A percentile compares a stretch with the other conserved stretches of the same genome.
These are phyloP conservation scores for Isochrysis galbana DNA, from an alignment of 78 protist species.

Conservation along the genomic window DNA sequence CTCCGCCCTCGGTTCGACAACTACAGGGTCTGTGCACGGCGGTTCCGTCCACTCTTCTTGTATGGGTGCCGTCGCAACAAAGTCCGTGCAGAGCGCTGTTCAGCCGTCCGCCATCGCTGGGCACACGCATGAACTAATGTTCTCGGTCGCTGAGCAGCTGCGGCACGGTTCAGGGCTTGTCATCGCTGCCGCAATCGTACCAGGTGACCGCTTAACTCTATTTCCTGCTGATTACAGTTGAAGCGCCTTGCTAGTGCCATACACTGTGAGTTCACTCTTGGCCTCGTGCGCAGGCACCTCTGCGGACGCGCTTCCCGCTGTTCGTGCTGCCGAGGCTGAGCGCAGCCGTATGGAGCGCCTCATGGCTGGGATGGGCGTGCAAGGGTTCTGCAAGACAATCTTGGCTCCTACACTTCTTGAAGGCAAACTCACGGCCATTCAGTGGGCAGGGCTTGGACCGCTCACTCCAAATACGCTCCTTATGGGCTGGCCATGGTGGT, in stretches of 20 bases:
- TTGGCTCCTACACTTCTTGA: neutral
- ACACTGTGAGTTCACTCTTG: no score
- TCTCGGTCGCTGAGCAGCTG: neutral
- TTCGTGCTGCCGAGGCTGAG: neutral
- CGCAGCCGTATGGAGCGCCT: neutral
- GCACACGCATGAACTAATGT: neutral
- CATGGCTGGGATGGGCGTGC: neutral
- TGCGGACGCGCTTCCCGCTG: neutral
- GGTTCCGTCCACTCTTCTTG: no score
- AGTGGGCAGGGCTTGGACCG: constrained; percentile 31
- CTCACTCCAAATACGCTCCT: constrained; percentile 11
- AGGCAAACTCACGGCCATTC: neutral
- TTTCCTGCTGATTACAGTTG: no score
- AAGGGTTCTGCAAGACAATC: neutral
- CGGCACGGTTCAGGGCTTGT: neutral
- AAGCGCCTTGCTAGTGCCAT: no score
- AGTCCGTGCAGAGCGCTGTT: neutral
- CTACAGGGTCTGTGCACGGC: no score
- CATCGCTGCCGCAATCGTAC: neutral
- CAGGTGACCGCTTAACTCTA: no score
- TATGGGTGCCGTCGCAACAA: neutral
- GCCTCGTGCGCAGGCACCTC: no score
- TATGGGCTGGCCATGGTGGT: constrained; percentile 39
- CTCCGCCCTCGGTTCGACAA: no score
- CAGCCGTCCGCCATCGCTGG: neutral